These are phyloP conservation scores for Sugiyamaella pinicola DNA, from an alignment of 1,139 yeast species.

Conservation along the genomic window DNA sequence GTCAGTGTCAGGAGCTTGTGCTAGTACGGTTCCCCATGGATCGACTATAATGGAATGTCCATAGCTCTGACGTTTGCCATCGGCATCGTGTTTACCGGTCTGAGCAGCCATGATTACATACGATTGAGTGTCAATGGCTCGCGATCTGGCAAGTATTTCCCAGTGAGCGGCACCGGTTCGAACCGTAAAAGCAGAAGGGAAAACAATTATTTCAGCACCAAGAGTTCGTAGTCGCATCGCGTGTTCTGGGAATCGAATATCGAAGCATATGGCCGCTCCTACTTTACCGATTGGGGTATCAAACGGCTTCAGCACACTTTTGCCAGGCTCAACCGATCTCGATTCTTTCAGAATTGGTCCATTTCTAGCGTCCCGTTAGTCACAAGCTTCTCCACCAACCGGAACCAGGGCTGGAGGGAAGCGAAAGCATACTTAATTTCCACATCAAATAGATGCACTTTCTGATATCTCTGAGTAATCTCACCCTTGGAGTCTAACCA, in stretches of 20 bases:
- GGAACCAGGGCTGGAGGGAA: not conserved
- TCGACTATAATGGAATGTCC: constrained; percentile 86
- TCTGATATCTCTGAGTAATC: constrained; percentile 70
- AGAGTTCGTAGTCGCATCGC: constrained; percentile 61
- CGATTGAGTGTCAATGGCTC: constrained; percentile 88
- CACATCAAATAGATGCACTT: constrained; percentile 87
- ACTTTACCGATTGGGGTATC: constrained; percentile 59
- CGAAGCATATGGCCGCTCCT: constrained; percentile 84
- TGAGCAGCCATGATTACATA: constrained; percentile 93
- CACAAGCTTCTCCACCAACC: no score
- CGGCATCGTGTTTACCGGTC: constrained; percentile 66
- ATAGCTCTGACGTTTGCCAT: constrained; percentile 57
- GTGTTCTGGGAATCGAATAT: constrained; percentile 84
- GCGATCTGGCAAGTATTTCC: constrained; percentile 72
- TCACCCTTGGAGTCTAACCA: constrained; percentile 70
- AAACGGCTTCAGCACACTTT: constrained; percentile 56
- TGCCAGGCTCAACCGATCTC: constrained; percentile 80
- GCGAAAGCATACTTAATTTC: constrained; percentile 72
- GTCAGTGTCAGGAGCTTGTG: constrained; percentile 55
- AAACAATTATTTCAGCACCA: constrained; percentile 80
- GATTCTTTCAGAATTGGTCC: constrained; percentile 68
- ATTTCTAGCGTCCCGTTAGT: constrained; percentile 30
- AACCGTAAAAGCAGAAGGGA: constrained; percentile 90
- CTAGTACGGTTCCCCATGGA: constrained; percentile 86
- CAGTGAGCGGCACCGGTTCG: constrained; percentile 92